Evolutionary conservation across 108 stramenopile species (phyloP).

Genomic region (Cyclotella choctawhatcheeana): DNA sequence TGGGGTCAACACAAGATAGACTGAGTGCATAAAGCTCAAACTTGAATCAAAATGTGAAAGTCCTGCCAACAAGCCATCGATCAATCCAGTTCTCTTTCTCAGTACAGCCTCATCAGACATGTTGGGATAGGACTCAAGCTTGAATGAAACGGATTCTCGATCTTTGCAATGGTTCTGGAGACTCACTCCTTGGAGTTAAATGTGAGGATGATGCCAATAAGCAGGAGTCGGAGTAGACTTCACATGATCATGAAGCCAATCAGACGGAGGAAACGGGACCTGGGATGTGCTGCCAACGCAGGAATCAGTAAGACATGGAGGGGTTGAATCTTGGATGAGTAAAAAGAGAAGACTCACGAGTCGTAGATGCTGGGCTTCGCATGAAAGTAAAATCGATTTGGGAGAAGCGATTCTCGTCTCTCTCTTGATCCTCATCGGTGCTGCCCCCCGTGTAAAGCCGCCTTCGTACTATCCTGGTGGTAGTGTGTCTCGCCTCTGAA

Average conservation of each 20-base stretch:
- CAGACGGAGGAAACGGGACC: too few species aligned
- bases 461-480: too few species aligned
- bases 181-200: too few species aligned
- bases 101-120: not conserved
- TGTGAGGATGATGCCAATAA: not conserved
- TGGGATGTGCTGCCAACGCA: not conserved
- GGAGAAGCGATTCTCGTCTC: too few species aligned
- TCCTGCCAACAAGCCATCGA: slow-evolving; percentile 2
- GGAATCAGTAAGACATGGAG: not conserved
- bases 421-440: too few species aligned
- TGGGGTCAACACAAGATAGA: not conserved
- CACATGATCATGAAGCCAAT: too few species aligned
- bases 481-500: too few species aligned
- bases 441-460: too few species aligned
- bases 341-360: too few species aligned
- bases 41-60: not conserved
- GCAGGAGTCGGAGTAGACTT: not conserved
- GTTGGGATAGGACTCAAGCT: not conserved
- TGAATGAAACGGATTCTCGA: not conserved
- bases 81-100: not conserved
- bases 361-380: too few species aligned
- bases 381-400: too few species aligned
- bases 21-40: not conserved
- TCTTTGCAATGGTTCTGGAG: not conserved
- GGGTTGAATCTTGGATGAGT: too few species aligned